These are phyloP conservation scores for Sarcodon sp. DNA, from an alignment of 768 basidiomycete species.

Conservation along the genomic window DNA sequence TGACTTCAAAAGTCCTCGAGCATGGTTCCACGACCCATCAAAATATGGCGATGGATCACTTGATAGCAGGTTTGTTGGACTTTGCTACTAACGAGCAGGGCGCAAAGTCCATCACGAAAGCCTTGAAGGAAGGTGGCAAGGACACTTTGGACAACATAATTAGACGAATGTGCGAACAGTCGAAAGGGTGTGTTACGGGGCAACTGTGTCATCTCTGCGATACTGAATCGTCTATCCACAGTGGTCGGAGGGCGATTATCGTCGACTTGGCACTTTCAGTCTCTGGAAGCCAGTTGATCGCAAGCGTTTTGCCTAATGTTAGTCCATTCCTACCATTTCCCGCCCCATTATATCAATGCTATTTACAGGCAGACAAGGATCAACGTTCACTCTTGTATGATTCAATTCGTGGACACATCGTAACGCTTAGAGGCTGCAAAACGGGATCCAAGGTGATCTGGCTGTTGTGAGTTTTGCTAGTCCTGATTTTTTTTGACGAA, in stretches of 20 bases:
- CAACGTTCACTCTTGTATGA: constrained; percentile 75
- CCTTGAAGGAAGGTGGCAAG: constrained; percentile 73
- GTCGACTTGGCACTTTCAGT: constrained; percentile 77
- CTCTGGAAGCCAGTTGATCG: constrained; percentile 79
- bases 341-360: neutral
- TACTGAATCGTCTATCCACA: constrained; percentile 15
- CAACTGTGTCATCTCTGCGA: neutral
- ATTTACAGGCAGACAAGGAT: constrained; percentile 66
- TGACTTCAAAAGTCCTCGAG: constrained; percentile 48
- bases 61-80: constrained; percentile 64
- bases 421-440: constrained; percentile 83
- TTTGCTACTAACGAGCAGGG: constrained; percentile 79
- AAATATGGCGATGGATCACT: constrained; percentile 64
- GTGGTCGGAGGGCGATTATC: constrained; percentile 70
- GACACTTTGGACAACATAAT: constrained; percentile 66
- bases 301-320: constrained; percentile 68
- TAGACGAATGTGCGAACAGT: constrained; percentile 76
- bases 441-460: constrained; percentile 88
- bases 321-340: constrained; percentile 9
- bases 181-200: constrained; percentile 45
- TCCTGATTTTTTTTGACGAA: constrained; percentile 13
- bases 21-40: constrained; percentile 72
- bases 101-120: constrained; percentile 79
- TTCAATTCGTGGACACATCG: constrained; percentile 78
- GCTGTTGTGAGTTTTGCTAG: constrained; percentile 44